phyloP scores from a whole-genome alignment of 2,329 filamentous ascomycete species.

The Pseudopyricularia cyperi region DNA sequence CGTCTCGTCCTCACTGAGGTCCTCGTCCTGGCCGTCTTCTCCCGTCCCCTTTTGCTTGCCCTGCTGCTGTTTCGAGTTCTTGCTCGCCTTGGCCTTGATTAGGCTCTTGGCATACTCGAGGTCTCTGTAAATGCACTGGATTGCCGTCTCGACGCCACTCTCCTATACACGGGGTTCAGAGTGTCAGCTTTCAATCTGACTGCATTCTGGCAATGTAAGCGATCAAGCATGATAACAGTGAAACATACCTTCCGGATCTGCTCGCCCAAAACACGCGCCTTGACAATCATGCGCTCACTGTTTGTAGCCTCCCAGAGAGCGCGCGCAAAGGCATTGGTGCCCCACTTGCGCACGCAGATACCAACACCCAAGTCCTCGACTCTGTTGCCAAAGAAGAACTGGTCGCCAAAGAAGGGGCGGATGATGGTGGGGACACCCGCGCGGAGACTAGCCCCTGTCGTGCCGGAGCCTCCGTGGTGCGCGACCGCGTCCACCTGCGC shows the following conservation, averaged over 20 bases:
- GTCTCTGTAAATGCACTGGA: constrained; percentile 88
- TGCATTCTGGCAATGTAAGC: no score
- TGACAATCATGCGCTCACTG: constrained; percentile 80
- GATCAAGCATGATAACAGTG: neutral
- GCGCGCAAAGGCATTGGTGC: constrained; percentile 70
- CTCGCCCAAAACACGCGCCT: constrained; percentile 70
- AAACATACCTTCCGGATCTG: constrained; percentile 67
- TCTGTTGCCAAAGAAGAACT: constrained; percentile 86
- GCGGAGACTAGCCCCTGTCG: constrained; percentile 82
- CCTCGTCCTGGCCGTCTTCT: neutral
- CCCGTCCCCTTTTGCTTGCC: neutral
- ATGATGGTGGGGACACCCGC: constrained; percentile 90
- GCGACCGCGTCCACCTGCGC: constrained; percentile 84
- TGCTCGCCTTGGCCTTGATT: constrained; percentile 52
- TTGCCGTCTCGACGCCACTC: constrained; percentile 77
- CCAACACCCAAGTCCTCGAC: constrained; percentile 92
- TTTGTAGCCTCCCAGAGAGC: constrained; percentile 87
- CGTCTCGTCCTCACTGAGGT: neutral
- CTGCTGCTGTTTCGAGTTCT: constrained; percentile 22
- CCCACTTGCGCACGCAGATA: constrained; percentile 78
- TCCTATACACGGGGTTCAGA: constrained; percentile 45
- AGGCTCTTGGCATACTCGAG: constrained; percentile 83
- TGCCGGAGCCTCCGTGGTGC: constrained; percentile 90
- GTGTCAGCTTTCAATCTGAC: no score
- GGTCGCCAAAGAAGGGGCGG: constrained; percentile 94